Evolutionary conservation across 1,284 basidiomycete genomes (phyloP).

Genomic region (Cryptococcus jaspeensis): DNA sequence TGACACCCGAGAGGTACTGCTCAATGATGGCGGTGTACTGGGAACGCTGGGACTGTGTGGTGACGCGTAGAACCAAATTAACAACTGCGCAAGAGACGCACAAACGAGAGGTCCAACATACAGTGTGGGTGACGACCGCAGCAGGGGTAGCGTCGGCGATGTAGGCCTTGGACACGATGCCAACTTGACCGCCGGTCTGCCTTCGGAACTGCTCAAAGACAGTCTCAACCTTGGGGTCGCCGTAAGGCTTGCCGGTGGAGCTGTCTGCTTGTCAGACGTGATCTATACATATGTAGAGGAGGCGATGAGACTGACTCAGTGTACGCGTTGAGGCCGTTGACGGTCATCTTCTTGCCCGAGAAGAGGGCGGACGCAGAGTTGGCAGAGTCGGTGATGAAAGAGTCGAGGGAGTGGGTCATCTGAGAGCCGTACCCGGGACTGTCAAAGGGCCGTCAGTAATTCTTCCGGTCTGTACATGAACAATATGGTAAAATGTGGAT

Average conservation of each 20-base stretch:
- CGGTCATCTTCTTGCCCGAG: slow-evolving; percentile 52
- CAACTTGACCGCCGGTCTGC: slow-evolving; percentile 47
- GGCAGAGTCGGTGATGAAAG: slow-evolving; percentile 53
- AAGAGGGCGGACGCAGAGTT: slow-evolving; percentile 54
- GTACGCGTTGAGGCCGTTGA: slow-evolving; percentile 52
- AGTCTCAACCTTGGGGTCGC: slow-evolving; percentile 51
- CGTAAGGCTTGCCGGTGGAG: slow-evolving; percentile 39
- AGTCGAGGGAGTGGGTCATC: slow-evolving; percentile 44
- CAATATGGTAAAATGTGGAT: too few species aligned
- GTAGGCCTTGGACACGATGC: slow-evolving; percentile 53
- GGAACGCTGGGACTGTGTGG: slow-evolving; percentile 28
- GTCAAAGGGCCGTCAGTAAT: too few species aligned
- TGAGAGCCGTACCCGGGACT: slow-evolving; percentile 34
- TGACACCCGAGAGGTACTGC: slow-evolving; percentile 48
- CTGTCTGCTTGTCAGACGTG: slow-evolving; percentile 1
- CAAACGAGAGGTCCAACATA: too few species aligned
- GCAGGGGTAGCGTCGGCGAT: slow-evolving; percentile 53
- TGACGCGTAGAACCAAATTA: too few species aligned
- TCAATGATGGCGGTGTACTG: slow-evolving; percentile 48
- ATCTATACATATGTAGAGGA: slow-evolving; percentile 8
- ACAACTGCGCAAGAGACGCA: too few species aligned
- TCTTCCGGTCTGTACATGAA: not conserved
- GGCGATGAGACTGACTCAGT: slow-evolving; percentile 20
- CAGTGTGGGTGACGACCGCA: slow-evolving; percentile 46
- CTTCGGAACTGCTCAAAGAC: slow-evolving; percentile 46